A percentile compares a stretch with the other conserved stretches of the same genome.
phyloP scores from a whole-genome alignment of 1,284 basidiomycete species.

The Rugosomyces carneus region DNA sequence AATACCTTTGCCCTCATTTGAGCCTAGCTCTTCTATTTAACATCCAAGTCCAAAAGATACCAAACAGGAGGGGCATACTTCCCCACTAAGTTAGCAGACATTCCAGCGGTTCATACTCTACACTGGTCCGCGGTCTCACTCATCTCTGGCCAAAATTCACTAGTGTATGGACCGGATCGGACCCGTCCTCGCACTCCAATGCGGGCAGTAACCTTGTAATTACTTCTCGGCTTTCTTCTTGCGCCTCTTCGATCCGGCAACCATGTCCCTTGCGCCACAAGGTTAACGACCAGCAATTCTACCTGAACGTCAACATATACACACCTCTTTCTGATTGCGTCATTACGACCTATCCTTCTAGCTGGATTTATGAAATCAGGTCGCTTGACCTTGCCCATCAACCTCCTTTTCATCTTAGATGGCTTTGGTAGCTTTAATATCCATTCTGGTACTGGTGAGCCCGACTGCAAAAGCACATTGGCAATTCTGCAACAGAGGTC shows the following conservation, averaged over 20 bases:
- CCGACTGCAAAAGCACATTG: conserved; percentile 89
- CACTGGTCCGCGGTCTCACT: too few species aligned
- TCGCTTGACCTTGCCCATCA: conserved; percentile 82
- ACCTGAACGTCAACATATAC: conserved; percentile 13
- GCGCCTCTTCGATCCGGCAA: conserved; percentile 62
- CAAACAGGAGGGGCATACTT: too few species aligned
- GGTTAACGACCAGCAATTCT: conserved; percentile 6
- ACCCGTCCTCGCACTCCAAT: too few species aligned
- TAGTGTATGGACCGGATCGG: too few species aligned
- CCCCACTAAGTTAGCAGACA: too few species aligned
- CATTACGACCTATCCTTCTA: conserved; percentile 62
- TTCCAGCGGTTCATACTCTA: too few species aligned
- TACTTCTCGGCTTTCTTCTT: conserved; percentile 30
- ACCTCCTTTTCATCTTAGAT: conserved; percentile 79
- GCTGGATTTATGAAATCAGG: conserved; percentile 71
- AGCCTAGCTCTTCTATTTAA: too few species aligned
- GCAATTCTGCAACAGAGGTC: conserved; percentile 61
- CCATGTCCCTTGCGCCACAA: conserved; percentile 53
- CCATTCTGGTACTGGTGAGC: conserved; percentile 87
- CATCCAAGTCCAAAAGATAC: too few species aligned
- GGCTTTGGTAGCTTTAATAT: conserved; percentile 84
- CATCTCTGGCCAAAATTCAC: too few species aligned
- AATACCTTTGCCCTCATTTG: too few species aligned
- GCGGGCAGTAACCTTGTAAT: neutral
- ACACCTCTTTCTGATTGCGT: conserved; percentile 71